Base-by-base conservation (phyloP, 78 protist species). In the Polysphondylium violaceum region DNA sequence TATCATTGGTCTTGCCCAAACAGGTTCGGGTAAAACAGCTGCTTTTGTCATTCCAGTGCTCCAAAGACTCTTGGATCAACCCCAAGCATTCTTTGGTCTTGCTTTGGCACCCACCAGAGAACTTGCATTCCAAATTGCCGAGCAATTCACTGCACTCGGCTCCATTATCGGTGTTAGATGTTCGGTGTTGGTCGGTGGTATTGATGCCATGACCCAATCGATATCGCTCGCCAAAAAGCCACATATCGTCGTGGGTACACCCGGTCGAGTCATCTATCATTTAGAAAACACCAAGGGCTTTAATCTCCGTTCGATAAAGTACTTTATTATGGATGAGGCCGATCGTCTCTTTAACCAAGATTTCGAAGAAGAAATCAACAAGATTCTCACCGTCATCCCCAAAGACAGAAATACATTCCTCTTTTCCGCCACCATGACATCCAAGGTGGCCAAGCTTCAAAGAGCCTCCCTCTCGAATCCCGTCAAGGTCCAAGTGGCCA, bases 361-460 rank as follows among this genome's bases (percentile, higher is more conserved):
- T 86, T 99, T 97, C 40, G 99, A 97, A 60, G 96, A 97, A 78
- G 99, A 95, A 44, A n/a, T 98, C 47, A 69, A 93, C 36, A 87
- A 68, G 29, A 51, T 69, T 35, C 25, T 74, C 55, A 77, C 77
- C 21, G 95, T 90, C 5, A 81, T 95, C 23, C 98, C 97, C 29
- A 36, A 50, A 25, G 96, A 97, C 11, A 27, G 96, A 25, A 59
- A 65, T 6, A 98, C 99, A 1, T 88, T 43, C 50, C 92, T 99
- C 11, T 99, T 96, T 87, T 96, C 99, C 0, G 99, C 99, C 0
- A 99, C 99, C 19, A 98, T 98, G 99, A 98, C 99, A 29, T 59
- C 72, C n/a, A 96, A 96, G 76, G 99, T 99, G 6, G 89, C 76
- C 12, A 98, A 98, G 41, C 83, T 99, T 8, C 98, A 98, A 83